Conservation (phyloP, 257 asterid genomes). For the Nicotiana paniculata region DNA sequence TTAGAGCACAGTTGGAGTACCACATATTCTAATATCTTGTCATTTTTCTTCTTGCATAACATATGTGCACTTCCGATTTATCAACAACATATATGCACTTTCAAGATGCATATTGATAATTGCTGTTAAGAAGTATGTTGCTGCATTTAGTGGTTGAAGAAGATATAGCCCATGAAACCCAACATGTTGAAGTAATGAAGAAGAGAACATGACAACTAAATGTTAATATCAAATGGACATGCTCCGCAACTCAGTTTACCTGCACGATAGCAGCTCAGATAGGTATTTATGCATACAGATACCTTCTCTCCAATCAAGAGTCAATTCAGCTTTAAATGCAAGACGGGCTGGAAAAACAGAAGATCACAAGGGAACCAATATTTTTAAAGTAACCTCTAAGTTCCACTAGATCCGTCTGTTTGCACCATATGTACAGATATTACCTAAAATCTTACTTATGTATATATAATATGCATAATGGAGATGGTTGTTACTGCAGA, state of each 20-base stretch:
- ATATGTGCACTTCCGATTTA: background rate
- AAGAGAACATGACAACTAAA: background rate
- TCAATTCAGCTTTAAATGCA: background rate
- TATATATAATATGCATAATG: background rate
- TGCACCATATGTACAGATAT: background rate
- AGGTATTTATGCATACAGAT: background rate
- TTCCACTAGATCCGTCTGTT: background rate
- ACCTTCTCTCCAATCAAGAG: background rate
- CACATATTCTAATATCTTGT: background rate
- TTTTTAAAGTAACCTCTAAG: background rate
- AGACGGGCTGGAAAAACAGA: background rate
- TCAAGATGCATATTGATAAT: background rate
- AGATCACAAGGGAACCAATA: background rate
- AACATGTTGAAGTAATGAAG: background rate
- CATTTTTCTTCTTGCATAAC: background rate
- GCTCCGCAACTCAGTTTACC: background rate
- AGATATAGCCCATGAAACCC: constrained; percentile 1
- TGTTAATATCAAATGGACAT: background rate
- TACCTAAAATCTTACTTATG: background rate
- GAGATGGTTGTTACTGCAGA: background rate
- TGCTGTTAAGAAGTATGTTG: background rate
- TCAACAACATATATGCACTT: background rate
- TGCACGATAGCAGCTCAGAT: background rate
- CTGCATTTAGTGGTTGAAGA: background rate
- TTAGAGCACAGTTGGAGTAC: background rate